A percentile compares a stretch with the other conserved stretches of the same genome.
These are phyloP conservation scores for Suillus plorans DNA, from an alignment of 768 basidiomycete species.

Conservation along the genomic window DNA sequence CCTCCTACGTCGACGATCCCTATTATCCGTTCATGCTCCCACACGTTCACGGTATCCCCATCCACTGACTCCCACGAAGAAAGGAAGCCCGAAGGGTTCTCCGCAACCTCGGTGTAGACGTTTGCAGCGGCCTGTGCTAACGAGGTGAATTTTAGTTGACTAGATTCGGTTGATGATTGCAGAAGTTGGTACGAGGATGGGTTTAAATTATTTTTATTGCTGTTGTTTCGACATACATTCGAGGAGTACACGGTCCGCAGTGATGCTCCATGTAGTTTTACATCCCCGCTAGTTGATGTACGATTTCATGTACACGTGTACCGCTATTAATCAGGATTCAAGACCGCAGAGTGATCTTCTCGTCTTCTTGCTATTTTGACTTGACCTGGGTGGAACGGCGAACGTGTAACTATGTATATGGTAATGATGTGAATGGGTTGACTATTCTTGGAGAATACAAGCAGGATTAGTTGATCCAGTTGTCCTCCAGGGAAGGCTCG, in stretches of 20 bases:
- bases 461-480: not conserved
- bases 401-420: too few relatives aligned
- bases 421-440: too few relatives aligned
- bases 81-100: conserved; percentile 13
- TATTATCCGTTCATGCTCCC: conserved; percentile 14
- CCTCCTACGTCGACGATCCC: conserved; percentile 30
- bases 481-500: too few relatives aligned
- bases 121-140: not conserved
- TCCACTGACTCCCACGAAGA: conserved; percentile 14
- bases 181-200: not conserved
- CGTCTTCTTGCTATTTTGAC: not conserved
- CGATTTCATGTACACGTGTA: not conserved
- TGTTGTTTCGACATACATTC: conserved; percentile 27
- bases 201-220: conserved; percentile 29
- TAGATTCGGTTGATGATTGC: not conserved
- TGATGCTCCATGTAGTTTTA: conserved; percentile 7
- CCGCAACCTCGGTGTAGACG: conserved; percentile 14
- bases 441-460: too few relatives aligned
- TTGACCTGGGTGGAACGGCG: not conserved
- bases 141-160: conserved; percentile 3
- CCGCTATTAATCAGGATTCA: not conserved
- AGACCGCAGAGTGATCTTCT: not conserved
- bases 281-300: not conserved
- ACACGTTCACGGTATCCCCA: conserved; percentile 20
- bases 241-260: not conserved